phyloP scores from a whole-genome alignment of 2,329 filamentous ascomycete genomes.

The Raffaelea ambrosiae region DNA sequence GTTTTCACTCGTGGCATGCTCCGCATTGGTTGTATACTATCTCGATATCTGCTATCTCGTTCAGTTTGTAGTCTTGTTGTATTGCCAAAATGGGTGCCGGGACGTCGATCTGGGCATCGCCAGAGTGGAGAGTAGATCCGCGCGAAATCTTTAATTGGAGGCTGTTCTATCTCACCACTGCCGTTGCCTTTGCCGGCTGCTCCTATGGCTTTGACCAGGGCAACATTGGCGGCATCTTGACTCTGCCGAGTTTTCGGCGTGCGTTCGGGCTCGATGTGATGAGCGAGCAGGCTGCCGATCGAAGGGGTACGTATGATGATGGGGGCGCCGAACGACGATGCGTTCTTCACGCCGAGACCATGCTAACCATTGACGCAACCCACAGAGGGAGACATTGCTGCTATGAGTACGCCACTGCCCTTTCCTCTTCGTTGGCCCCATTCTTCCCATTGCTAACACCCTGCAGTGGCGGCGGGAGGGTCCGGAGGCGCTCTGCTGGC shows the following conservation, averaged over 20 bases:
- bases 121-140: constrained; percentile 26
- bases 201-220: constrained; percentile 30
- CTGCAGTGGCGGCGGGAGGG: constrained; percentile 24
- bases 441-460: not conserved
- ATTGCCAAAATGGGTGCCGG: constrained; percentile 29
- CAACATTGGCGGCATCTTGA: constrained; percentile 29
- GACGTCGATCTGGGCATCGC: constrained; percentile 27
- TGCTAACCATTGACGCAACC: too few species aligned
- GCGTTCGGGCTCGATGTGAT: constrained; percentile 25
- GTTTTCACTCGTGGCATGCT: too few species aligned
- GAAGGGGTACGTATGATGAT: constrained; percentile 8
- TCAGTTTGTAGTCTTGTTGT: too few species aligned
- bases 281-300: constrained; percentile 18
- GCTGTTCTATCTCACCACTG: constrained; percentile 22
- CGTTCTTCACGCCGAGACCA: too few species aligned
- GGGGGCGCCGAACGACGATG: not conserved
- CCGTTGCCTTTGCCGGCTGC: constrained; percentile 27
- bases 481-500: constrained; percentile 26
- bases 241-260: constrained; percentile 24
- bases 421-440: not conserved
- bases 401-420: constrained; percentile 12
- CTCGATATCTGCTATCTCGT: too few species aligned
- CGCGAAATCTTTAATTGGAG: constrained; percentile 27
- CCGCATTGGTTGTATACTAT: too few species aligned
- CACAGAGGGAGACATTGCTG: constrained; percentile 22